phyloP scores from a whole-genome alignment of 108 stramenopile species.

The Skeletonema menzelii region DNA sequence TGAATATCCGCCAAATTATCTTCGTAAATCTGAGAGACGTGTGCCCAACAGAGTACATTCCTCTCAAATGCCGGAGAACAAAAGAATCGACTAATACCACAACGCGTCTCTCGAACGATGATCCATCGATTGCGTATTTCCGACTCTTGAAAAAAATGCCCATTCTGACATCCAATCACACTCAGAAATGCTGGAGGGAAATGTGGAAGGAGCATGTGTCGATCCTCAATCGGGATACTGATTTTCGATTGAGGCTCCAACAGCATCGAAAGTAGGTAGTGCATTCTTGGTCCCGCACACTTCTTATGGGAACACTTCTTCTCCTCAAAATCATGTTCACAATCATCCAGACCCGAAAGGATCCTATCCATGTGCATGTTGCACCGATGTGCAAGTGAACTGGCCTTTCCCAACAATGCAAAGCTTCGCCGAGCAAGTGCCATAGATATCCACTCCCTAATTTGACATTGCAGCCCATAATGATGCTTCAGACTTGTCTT shows the following conservation, averaged over 20 bases:
- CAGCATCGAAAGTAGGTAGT: slow-evolving; percentile 23
- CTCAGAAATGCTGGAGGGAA: slow-evolving; percentile 19
- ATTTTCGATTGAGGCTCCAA: slow-evolving; percentile 15
- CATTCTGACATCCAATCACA: slow-evolving; percentile 10
- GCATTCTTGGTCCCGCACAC: slow-evolving; percentile 15
- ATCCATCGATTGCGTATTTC: slow-evolving; percentile 45
- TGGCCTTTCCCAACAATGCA: slow-evolving; percentile 24
- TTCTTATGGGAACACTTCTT: too few relatives aligned
- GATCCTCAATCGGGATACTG: slow-evolving; percentile 8
- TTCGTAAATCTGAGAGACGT: slow-evolving; percentile 25
- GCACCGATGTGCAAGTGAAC: slow-evolving; percentile 26
- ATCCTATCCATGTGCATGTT: slow-evolving; percentile 49
- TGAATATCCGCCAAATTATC: slow-evolving; percentile 25
- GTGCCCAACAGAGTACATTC: slow-evolving; percentile 33
- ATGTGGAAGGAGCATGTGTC: slow-evolving; percentile 10
- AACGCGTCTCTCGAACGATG: slow-evolving; percentile 28
- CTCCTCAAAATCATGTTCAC: not conserved
- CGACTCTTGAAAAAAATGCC: slow-evolving; percentile 6
- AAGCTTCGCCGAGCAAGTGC: slow-evolving; percentile 41
- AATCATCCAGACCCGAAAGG: slow-evolving; percentile 11
- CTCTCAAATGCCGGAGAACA: slow-evolving; percentile 43
- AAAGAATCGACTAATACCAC: slow-evolving; percentile 38
- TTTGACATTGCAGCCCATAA: slow-evolving; percentile 40
- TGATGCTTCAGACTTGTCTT: slow-evolving; percentile 23
- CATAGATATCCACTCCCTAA: slow-evolving; percentile 43